A percentile compares a stretch with the other conserved stretches of the same genome.
These are phyloP conservation scores for Cystobasidium onofrii DNA, from an alignment of 768 basidiomycete species.

Conservation along the genomic window DNA sequence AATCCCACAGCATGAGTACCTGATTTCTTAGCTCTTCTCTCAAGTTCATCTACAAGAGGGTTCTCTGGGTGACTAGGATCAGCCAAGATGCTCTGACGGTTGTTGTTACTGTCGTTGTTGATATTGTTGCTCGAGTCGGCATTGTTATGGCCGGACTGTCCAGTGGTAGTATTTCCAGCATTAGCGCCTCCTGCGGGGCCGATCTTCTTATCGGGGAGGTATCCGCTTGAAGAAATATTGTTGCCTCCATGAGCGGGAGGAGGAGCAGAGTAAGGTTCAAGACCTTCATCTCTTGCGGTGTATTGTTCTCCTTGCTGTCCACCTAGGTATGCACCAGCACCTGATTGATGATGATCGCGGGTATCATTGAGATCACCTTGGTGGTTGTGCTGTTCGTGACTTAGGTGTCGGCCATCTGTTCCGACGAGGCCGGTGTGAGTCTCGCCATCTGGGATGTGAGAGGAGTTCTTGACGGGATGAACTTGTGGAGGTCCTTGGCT, in stretches of 20 bases:
- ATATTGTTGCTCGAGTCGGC: background rate
- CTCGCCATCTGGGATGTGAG: constrained; percentile 13
- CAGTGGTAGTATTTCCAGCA: background rate
- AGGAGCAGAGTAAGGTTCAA: constrained; percentile 8
- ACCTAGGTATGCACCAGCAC: background rate
- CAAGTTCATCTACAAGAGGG: background rate
- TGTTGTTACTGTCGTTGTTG: background rate
- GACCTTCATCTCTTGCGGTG: constrained; percentile 5
- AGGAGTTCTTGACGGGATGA: background rate
- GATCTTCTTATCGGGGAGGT: constrained; percentile 11
- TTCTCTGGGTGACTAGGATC: background rate
- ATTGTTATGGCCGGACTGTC: background rate
- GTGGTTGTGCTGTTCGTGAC: background rate
- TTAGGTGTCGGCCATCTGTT: background rate
- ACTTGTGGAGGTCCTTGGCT: background rate
- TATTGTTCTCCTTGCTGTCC: constrained; percentile 5
- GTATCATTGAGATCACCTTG: background rate
- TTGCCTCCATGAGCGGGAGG: background rate
- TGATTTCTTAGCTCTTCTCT: background rate
- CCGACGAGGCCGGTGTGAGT: background rate
- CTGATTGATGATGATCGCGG: too few species aligned
- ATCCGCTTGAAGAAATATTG: background rate
- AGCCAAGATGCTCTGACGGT: background rate
- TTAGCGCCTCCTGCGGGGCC: background rate
- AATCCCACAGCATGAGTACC: constrained; percentile 2